Base-by-base conservation (phyloP, 352 stramenopile genomes). In the Phytopythium kandeliae region DNA sequence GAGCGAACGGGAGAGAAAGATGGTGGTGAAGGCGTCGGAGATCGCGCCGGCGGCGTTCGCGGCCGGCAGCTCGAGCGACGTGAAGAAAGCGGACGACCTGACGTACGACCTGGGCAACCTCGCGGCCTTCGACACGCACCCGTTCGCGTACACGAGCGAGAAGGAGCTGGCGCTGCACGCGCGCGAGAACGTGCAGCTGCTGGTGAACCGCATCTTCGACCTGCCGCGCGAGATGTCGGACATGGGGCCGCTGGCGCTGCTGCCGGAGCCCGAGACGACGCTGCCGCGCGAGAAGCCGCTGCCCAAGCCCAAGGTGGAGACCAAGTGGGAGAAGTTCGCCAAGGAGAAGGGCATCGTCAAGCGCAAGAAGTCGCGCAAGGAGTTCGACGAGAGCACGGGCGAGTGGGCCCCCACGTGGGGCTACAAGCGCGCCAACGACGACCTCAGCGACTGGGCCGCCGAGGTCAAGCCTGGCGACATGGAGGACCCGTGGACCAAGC, bases 251-350 rank as follows among this genome's bases (percentile, higher is more conserved):
- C 60, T 98, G 58, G 91, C 86, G 6, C 63, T 84, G 51, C 71
- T 97, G 43, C 87, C 89, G 1, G 63, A 48, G 34, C 74, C 74
- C 11, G 58, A 75, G 55, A 84, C 82, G 26, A 54, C 71, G 17
- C 77, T 97, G 36, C 90, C 90, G 43, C 77, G 91, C 33, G 84
- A 93, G 50, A 97, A 96, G 61, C 89, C 89, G 28, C 57, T 97
- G 49, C 89, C 87, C 1, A 95, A 93, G 65, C 79, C 78, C 31
- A 99, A 98, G 75, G 70, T 95, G 60, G 90, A 98, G 68, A 99
- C 97, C 13, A 97, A 95, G 68, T 99, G 97, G 97, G 96, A 99
- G 74, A 96, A 98, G 64, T 99, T 99, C 71, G 97, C 97, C 26
- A 92, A 96, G 62, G 85, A 98, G 56, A 98, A 98, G 74, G 96